phyloP scores from a whole-genome alignment of 345 rosid species.

The Rhizophora mangle region DNA sequence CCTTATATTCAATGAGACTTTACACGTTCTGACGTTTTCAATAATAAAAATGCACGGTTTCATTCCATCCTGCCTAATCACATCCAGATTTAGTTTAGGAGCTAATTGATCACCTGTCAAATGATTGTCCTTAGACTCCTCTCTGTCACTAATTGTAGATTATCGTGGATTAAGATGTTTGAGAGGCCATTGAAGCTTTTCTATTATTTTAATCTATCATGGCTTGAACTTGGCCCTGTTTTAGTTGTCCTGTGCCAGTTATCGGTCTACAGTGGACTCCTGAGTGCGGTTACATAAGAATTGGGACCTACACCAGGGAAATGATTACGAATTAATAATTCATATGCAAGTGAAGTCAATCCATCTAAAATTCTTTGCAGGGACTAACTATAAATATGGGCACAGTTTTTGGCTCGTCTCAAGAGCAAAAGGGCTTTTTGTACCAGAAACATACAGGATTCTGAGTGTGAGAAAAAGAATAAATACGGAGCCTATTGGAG shows the following conservation, averaged over 20 bases:
- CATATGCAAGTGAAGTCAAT: constrained; percentile 40
- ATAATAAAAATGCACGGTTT: constrained; percentile 8
- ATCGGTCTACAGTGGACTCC: constrained; percentile 46
- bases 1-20: constrained; percentile 23
- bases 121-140: constrained; percentile 23
- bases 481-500: constrained; percentile 40
- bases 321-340: constrained; percentile 29
- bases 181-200: constrained; percentile 15
- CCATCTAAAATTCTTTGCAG: constrained; percentile 27
- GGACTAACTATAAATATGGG: constrained; percentile 35
- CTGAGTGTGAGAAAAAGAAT: neutral
- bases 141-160: constrained; percentile 16
- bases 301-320: constrained; percentile 27
- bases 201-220: constrained; percentile 31
- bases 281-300: constrained; percentile 36
- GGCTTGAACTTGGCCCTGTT: constrained; percentile 36
- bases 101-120: constrained; percentile 22
- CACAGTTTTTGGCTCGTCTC: constrained; percentile 19
- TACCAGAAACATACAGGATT: constrained; percentile 2
- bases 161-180: constrained; percentile 20
- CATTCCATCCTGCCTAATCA: constrained; percentile 9
- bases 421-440: constrained; percentile 11
- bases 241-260: constrained; percentile 58
- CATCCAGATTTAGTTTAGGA: neutral
- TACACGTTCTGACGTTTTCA: constrained; percentile 45